phyloP scores from a whole-genome alignment of 495 filamentous ascomycete genomes.

The Glonium stellatum region DNA sequence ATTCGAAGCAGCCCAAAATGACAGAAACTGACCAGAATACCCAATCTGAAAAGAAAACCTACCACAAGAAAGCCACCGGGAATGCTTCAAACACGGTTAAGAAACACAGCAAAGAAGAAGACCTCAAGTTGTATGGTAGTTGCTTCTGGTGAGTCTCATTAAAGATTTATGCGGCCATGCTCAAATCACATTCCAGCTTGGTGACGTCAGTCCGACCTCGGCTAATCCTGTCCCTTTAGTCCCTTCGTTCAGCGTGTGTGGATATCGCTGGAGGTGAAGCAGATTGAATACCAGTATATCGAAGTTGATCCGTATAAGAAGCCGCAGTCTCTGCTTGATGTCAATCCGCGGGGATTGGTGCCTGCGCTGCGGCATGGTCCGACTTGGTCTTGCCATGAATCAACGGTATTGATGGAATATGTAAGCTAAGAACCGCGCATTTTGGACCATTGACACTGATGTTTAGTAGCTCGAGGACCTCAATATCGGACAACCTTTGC shows the following conservation, averaged over 20 bases:
- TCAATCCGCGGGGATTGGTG: constrained; percentile 84
- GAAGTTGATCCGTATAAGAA: constrained; percentile 87
- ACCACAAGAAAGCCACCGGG: constrained; percentile 79
- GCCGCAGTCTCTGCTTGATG: constrained; percentile 66
- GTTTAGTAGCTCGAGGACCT: constrained; percentile 67
- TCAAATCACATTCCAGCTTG: neutral
- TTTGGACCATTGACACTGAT: neutral
- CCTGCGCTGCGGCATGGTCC: constrained; percentile 71
- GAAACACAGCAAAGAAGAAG: constrained; percentile 60
- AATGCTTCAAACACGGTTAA: constrained; percentile 65
- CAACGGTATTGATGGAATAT: constrained; percentile 85
- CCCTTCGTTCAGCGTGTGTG: constrained; percentile 91
- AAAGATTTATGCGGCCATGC: neutral
- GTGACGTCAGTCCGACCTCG: constrained; percentile 9
- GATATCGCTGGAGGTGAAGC: constrained; percentile 88
- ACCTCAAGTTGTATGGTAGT: constrained; percentile 77
- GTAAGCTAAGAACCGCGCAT: constrained; percentile 38
- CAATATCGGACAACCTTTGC: constrained; percentile 50
- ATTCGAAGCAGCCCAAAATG: constrained; percentile 15
- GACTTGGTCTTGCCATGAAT: constrained; percentile 84
- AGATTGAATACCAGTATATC: constrained; percentile 80
- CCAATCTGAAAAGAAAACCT: constrained; percentile 56
- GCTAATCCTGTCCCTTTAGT: constrained; percentile 32
- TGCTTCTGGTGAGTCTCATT: constrained; percentile 72
- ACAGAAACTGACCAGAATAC: constrained; percentile 31